Evolutionary conservation across 1,284 basidiomycete genomes (phyloP).

Genomic region (Cryptococcus sp.): DNA sequence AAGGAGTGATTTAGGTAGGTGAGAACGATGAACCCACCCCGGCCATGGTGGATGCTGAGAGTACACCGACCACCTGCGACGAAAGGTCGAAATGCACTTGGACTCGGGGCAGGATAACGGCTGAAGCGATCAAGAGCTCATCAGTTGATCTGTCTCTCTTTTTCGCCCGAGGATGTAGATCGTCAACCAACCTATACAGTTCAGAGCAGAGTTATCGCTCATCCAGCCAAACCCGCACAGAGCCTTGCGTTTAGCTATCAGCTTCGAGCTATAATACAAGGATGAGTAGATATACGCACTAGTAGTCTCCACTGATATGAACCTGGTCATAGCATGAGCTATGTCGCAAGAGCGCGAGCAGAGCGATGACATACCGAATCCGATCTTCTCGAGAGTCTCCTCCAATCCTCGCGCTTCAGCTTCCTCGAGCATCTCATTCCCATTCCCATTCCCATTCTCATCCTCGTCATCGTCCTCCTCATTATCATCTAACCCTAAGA

Average conservation of each 20-base stretch:
- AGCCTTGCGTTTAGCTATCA: conserved; percentile 25
- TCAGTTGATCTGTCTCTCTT: not conserved
- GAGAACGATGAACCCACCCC: conserved; percentile 56
- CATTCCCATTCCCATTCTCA: conserved; percentile 51
- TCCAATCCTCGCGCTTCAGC: conserved; percentile 74
- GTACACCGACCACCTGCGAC: conserved; percentile 38
- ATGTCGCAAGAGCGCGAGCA: not conserved
- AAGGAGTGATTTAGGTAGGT: not conserved
- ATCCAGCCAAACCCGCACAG: conserved; percentile 80
- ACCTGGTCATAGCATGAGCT: conserved; percentile 48
- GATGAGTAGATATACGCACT: conserved; percentile 47
- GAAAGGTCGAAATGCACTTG: conserved; percentile 74
- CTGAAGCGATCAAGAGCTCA: conserved; percentile 54
- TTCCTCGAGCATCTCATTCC: conserved; percentile 55
- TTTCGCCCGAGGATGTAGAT: not conserved
- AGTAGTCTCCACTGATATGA: conserved; percentile 78
- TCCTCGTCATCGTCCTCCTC: conserved; percentile 18
- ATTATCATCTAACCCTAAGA: conserved; percentile 8
- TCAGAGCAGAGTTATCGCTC: conserved; percentile 53
- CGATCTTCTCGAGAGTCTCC: conserved; percentile 82
- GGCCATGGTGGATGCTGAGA: conserved; percentile 51
- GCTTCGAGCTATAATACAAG: not conserved
- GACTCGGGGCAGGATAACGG: conserved; percentile 88
- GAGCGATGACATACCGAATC: conserved; percentile 67
- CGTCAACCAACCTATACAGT: conserved; percentile 33